Evolutionary conservation across 2,329 filamentous ascomycete species (phyloP), one percentile per base, ranked within the genome.

Genomic region (Fusarium albidum): DNA sequence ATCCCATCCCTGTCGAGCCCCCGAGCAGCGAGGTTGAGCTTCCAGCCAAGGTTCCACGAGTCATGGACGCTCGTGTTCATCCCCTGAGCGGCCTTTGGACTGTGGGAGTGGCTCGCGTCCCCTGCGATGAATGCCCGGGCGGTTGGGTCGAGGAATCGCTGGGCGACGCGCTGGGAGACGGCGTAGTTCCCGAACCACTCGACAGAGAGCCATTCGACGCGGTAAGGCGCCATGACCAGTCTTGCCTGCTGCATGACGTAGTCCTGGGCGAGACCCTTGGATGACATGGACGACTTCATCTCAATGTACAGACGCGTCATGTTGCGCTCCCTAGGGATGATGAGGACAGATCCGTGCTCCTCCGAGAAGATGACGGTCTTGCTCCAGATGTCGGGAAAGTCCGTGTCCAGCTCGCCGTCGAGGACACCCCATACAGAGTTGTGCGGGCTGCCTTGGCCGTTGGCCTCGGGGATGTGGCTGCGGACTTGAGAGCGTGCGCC

Each of bases 301-400:
- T 83, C 80, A 52, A 83, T 81, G 63, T 83, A 84, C 62, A 83
- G 76, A 32, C 88, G 81, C 0, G 87, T 90, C 81, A 90, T 84
- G 64, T 88, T 88, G 37, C 86, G 79, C 69, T 91, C 88, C 25
- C 88, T 82, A 3, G 88, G 88, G 46, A 90, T 87, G 68, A 89
- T 87, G 17, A 91, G 77, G 31, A 90, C 84, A 0, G 87, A 88
- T 4, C 87, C 88, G 32, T 84, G 77, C 49, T 82, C 78, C 51
- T 89, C 83, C 2, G 84, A 87, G 57, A 86, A 86, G 4, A 90
- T 79, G 1, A 88, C 80, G 0, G 86, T 86, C 73, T 90, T 90
- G 68, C 83, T 88, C 86, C 87, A 90, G 40, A 90, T 82, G 63
- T 90, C 87, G 1, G 88, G 88, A 61, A 91, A 90, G 66, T 90